Base-by-base conservation (phyloP, 2,329 filamentous ascomycete species). In the Apiospora koreana region DNA sequence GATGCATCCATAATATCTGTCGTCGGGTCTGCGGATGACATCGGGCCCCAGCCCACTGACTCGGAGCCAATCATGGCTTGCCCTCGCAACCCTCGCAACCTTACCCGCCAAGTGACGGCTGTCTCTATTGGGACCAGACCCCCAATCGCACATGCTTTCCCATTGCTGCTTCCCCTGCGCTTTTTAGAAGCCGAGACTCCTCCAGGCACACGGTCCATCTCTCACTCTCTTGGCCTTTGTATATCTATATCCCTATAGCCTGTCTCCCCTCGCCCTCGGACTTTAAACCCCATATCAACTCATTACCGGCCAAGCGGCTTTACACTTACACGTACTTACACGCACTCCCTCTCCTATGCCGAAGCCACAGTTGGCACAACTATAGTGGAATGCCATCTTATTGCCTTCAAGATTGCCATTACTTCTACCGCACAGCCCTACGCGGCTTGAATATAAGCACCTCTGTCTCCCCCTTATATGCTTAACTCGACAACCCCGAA, bases 381-480 rank as follows among this genome's bases (percentile, higher is more conserved):
- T 77, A 79, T 75, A 83, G 82, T 87, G 85, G 87, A 85, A 97
- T 97, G 93, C 93, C 93, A 86, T 82, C 87, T 77, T 95, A 94
- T 82, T 97, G 86, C 82, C 85, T 93, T 70, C 92, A 96, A 86
- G 93, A 97, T 82, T 97, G 93, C 79, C 94, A 97, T 81, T 97
- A 97, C 84, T 97, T 97, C 84, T 96, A 93, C 86, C 93, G 93
- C 86, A 97, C 92, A 82, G 93, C 93, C 79, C 85, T 97, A 84
- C 93, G 93, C 86, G 91, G 94, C 79, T 86, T 97, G 76, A 95
- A 93, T 79, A 91, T 97, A 77, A 88, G 90, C 83, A 97, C 93
- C 76, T 88, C 85, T 78, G 89, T 97, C 81, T 94, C 92, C 75
- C 91, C 92, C 76, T 85, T 94, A 69, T 94, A 94, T 85, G 88